Conservation (phyloP, 371 early-diverging fungal genomes). For the Paraphysoderma sedebokerense region DNA sequence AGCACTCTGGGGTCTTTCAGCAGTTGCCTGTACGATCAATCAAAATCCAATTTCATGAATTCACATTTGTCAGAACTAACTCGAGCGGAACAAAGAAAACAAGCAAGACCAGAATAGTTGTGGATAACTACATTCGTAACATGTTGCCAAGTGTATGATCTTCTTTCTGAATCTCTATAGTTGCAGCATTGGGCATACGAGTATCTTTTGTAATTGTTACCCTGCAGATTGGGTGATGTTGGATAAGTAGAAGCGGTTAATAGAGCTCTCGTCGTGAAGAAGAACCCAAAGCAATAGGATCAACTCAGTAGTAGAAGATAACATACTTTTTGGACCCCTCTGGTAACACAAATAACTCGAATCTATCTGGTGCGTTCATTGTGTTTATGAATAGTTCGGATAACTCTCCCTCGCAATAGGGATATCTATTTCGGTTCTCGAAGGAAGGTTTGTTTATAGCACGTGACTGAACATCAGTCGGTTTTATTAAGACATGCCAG, state of each 20-base stretch:
- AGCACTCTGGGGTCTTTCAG: conserved; percentile 79
- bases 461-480: too few species aligned
- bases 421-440: too few species aligned
- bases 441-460: too few species aligned
- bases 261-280: neutral
- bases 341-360: conserved; percentile 74
- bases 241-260: neutral
- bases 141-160: conserved; percentile 95
- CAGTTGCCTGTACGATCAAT: conserved; percentile 48
- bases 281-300: neutral
- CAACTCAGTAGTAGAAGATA: neutral
- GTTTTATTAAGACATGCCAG: too few species aligned
- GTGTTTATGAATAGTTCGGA: too few species aligned
- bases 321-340: conserved; percentile 67
- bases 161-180: conserved; percentile 82
- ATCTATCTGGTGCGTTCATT: conserved; percentile 86
- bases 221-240: conserved; percentile 15
- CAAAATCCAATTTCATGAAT: too few species aligned
- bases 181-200: conserved; percentile 86
- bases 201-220: conserved; percentile 71
- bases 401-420: too few species aligned
- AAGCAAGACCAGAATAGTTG: neutral
- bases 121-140: conserved; percentile 71
- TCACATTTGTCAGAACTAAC: too few species aligned
- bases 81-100: neutral